These are phyloP conservation scores for Phytopythium boreale DNA, from an alignment of 352 stramenopile species.

Conservation along the genomic window DNA sequence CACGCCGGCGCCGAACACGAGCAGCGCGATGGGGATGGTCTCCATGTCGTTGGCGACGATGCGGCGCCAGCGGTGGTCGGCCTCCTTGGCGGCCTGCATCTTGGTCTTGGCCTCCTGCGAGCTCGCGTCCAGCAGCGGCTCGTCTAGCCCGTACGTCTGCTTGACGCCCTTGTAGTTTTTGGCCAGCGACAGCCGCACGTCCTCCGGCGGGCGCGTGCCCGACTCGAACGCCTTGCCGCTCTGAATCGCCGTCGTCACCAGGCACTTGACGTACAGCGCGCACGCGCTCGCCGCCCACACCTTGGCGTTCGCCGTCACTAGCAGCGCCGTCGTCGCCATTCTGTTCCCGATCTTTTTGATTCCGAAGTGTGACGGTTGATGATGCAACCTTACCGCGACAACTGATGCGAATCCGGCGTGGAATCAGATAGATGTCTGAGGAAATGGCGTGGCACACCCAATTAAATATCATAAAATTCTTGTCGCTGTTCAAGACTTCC, in stretches of 20 bases:
- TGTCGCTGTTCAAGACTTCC: background rate
- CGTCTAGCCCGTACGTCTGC: slow-evolving; percentile 19
- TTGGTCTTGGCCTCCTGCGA: slow-evolving; percentile 12
- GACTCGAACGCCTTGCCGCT: slow-evolving; percentile 27
- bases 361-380: too few relatives aligned
- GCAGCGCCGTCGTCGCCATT: background rate
- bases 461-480: background rate
- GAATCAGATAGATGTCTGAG: slow-evolving; percentile 14
- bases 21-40: slow-evolving; percentile 40
- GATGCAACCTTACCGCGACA: background rate
- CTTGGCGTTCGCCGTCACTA: slow-evolving; percentile 23
- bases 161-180: slow-evolving; percentile 14
- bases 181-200: slow-evolving; percentile 8
- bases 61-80: slow-evolving; percentile 38
- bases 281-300: slow-evolving; percentile 12
- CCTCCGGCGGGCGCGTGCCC: slow-evolving; percentile 29
- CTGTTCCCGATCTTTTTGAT: background rate
- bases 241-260: slow-evolving; percentile 28
- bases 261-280: slow-evolving; percentile 27
- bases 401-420: background rate
- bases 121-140: background rate
- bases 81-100: slow-evolving; percentile 14
- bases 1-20: slow-evolving; percentile 33
- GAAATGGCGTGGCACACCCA: slow-evolving; percentile 13
- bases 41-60: slow-evolving; percentile 56